Percentiles rank a stretch among this genome's conserved stretches.
phyloP scores from a whole-genome alignment of 2,329 filamentous ascomycete genomes.

The Trichoderma lentiforme region DNA sequence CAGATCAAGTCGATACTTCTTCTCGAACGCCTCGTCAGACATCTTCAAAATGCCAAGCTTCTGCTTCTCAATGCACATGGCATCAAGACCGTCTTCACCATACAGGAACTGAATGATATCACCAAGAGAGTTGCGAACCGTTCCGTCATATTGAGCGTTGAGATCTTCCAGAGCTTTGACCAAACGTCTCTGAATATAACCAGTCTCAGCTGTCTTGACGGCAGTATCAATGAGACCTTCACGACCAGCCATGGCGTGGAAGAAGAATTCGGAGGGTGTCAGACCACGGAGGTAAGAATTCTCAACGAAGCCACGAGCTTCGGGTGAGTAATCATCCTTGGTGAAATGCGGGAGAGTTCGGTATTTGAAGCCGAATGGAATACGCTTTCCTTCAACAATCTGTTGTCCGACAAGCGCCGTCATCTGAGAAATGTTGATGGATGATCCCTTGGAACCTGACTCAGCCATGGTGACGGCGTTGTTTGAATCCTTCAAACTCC shows the following conservation, averaged over 20 bases:
- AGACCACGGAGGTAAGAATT: constrained; percentile 96
- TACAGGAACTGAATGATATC: constrained; percentile 98
- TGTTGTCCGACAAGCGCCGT: constrained; percentile 96
- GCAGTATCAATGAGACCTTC: constrained; percentile 99
- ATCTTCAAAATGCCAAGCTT: constrained; percentile 81
- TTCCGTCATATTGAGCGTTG: constrained; percentile 96
- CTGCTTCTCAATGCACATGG: constrained; percentile 90
- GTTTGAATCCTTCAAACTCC: constrained; percentile 91
- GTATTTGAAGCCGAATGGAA: constrained; percentile 99
- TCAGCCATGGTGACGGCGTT: constrained; percentile 95
- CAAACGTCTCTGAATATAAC: constrained; percentile 96
- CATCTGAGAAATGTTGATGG: constrained; percentile 99
- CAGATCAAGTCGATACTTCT: constrained; percentile 80
- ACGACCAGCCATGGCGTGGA: constrained; percentile 99
- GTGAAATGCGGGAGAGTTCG: constrained; percentile 95
- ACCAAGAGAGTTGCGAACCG: constrained; percentile 91
- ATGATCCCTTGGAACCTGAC: constrained; percentile 96
- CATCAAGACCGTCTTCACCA: constrained; percentile 94
- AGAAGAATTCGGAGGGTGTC: constrained; percentile 96
- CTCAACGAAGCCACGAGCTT: constrained; percentile 95
- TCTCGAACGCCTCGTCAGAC: constrained; percentile 72
- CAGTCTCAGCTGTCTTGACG: constrained; percentile 98
- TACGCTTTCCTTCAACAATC: constrained; percentile 96
- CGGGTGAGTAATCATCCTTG: constrained; percentile 97
- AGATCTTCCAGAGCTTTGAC: constrained; percentile 98